Base-by-base conservation (phyloP, 2,329 filamentous ascomycete species). In the Zymoseptoria pseudotritici region DNA sequence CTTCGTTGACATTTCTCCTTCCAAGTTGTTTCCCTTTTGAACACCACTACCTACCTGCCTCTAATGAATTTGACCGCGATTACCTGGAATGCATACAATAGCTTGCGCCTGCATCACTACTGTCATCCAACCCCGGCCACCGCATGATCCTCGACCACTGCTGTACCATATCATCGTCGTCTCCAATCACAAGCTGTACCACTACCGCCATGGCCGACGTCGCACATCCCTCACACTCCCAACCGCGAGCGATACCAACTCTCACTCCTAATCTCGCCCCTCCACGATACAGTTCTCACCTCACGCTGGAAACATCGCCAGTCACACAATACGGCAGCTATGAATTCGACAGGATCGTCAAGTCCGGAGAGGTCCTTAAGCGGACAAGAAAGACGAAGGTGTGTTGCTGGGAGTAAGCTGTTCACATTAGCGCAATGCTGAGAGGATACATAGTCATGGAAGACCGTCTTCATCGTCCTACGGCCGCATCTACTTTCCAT, bases 291-390 rank as follows among this genome's bases (percentile, higher is more conserved):
- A 58, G 52, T 46, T 17, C 36, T 17, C 13, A 53, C 66, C 74
- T 84, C 24, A 79, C 78, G 24, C 72, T 87, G 51, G 85, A 89
- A 65, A 81, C 86, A 17, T 94, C 90, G 29, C 90, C 91, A 4
- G 91, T 97, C 65, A 96, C 93, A 72, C 88, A 96, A 75, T 92
- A 96, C 75, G 94, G 94, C 63, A 94, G 91, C 75, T 99, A 96
- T 74, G 92, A 94, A 71, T 96, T 95, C 71, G 94, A 99, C 75
- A 87, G 91, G 55, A 90, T 97, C 58, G 83, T 97, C 74, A 97
- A 96, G 78, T 86, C 88, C 59, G 92, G 93, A 61, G 88, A 88
- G 66, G 86, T 96, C 49, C 83, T 89, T 71, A 96, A 96, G 76
- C 86, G 93, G 67, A 95, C 91, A 19, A 88, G 92, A 69, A 96